phyloP scores from a whole-genome alignment of 2,329 filamentous ascomycete genomes.

The Biscogniauxia sp. region DNA sequence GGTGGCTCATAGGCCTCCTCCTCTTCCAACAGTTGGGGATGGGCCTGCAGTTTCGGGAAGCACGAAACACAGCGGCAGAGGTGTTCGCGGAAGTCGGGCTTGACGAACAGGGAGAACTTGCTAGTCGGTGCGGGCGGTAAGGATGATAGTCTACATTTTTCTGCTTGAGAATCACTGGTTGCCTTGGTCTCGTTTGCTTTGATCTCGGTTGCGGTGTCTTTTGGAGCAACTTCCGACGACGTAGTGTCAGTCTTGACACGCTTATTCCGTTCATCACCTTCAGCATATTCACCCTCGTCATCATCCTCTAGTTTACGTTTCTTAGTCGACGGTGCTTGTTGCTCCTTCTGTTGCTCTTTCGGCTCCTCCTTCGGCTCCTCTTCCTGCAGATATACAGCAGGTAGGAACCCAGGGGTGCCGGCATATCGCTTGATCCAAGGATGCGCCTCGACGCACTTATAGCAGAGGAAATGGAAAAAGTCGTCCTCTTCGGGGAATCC shows the following conservation, averaged over 20 bases:
- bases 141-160: conserved; percentile 57
- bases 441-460: conserved; percentile 83
- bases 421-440: conserved; percentile 93
- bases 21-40: conserved; percentile 85
- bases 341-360: not conserved
- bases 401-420: conserved; percentile 73
- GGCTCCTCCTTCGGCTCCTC: conserved; percentile 1
- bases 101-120: conserved; percentile 79
- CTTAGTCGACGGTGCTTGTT: conserved; percentile 37
- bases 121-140: conserved; percentile 56
- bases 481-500: conserved; percentile 87
- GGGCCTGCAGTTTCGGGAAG: conserved; percentile 67
- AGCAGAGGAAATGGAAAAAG: conserved; percentile 89
- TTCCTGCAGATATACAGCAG: conserved; percentile 58
- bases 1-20: conserved; percentile 94
- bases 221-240: conserved; percentile 3
- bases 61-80: conserved; percentile 83
- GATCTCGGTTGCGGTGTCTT: conserved; percentile 12
- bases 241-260: conserved; percentile 42
- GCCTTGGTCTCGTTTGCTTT: conserved; percentile 23
- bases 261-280: conserved; percentile 43
- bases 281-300: conserved; percentile 33
- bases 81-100: conserved; percentile 72
- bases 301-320: conserved; percentile 68
- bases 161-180: conserved; percentile 9